Conservation (phyloP, 164 flowering plant genomes). For the Brasenia schreberi region DNA sequence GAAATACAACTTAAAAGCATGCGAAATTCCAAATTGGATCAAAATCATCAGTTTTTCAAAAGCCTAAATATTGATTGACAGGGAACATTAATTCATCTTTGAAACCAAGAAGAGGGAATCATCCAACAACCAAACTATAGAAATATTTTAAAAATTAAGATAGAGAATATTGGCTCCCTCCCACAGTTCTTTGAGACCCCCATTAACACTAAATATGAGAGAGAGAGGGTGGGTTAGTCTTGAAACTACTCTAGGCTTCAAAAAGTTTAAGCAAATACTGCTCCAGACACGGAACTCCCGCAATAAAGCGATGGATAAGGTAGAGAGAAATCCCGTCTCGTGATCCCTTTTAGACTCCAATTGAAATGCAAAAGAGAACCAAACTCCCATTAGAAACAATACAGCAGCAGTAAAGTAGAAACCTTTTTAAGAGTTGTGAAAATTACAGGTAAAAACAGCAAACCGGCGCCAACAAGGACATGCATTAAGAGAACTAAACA, state of each 20-base stretch:
- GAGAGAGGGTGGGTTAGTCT: too few relatives aligned
- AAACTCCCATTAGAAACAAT: background rate
- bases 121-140: background rate
- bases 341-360: background rate
- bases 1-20: background rate
- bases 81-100: background rate
- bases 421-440: background rate
- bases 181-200: background rate
- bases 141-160: too few relatives aligned
- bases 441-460: background rate
- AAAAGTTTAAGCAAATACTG: background rate
- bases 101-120: background rate
- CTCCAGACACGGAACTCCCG: background rate
- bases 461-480: background rate
- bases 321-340: background rate
- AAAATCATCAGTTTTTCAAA: background rate
- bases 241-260: background rate
- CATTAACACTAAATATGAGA: background rate
- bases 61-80: background rate
- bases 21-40: background rate
- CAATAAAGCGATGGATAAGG: background rate
- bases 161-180: background rate
- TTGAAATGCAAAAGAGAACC: background rate
- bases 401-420: background rate
- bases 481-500: background rate